These are phyloP conservation scores for Aspergillus affinis DNA, from an alignment of 495 filamentous ascomycete species.

Conservation along the genomic window DNA sequence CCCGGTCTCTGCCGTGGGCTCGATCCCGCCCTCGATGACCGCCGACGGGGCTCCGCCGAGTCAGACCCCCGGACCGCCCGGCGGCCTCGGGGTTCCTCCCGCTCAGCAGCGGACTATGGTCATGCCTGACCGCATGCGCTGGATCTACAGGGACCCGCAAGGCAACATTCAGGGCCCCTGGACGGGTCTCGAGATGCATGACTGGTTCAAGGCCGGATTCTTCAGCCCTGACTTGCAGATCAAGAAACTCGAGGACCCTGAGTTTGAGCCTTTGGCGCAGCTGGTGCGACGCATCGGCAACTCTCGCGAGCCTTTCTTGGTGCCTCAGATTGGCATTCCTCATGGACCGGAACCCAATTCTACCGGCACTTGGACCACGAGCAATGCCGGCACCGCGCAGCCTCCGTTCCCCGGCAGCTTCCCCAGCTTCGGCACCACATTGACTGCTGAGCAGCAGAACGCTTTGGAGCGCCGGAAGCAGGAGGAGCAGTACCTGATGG, in stretches of 20 bases:
- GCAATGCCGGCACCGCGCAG: conserved; percentile 62
- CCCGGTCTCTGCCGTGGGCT: conserved; percentile 44
- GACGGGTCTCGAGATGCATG: conserved; percentile 97
- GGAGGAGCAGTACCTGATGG: conserved; percentile 95
- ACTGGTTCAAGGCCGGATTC: conserved; percentile 99
- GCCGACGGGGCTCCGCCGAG: conserved; percentile 29
- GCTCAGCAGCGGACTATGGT: conserved; percentile 87
- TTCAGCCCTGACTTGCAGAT: conserved; percentile 93
- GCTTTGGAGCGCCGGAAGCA: conserved; percentile 94
- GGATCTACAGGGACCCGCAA: conserved; percentile 96
- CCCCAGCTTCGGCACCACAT: conserved; percentile 94
- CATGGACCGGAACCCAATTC: conserved; percentile 66
- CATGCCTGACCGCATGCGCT: conserved; percentile 99
- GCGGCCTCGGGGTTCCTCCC: conserved; percentile 52
- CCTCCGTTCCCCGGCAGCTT: conserved; percentile 95
- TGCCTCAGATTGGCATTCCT: conserved; percentile 91
- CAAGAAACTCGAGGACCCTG: conserved; percentile 86
- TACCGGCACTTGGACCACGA: conserved; percentile 37
- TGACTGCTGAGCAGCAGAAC: conserved; percentile 97
- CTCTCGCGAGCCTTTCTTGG: conserved; percentile 93
- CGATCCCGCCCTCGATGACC: conserved; percentile 36
- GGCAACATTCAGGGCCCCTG: conserved; percentile 91
- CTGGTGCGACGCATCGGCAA: conserved; percentile 95
- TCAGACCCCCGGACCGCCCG: conserved; percentile 32
- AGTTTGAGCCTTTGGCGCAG: conserved; percentile 95